Conservation (phyloP, 2,329 filamentous ascomycete species). For the Fusarium liriodendri region DNA sequence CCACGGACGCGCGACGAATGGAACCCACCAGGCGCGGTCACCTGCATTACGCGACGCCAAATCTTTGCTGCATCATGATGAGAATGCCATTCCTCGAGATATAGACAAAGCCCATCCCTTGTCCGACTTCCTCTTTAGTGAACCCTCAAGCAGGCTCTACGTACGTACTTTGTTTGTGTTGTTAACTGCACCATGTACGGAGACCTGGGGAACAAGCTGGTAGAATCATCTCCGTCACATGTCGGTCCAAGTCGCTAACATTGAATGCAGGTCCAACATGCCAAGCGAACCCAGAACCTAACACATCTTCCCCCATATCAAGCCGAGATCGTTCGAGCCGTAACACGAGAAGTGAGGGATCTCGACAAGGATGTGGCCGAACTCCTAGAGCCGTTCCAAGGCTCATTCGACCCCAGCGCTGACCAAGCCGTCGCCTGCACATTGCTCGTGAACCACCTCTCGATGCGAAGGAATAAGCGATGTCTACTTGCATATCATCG, state of each 20-base stretch:
- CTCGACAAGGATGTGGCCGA: slow-evolving; percentile 86
- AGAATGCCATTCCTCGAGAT: slow-evolving; percentile 12
- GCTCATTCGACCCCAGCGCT: slow-evolving; percentile 84
- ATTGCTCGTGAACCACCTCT: slow-evolving; percentile 91
- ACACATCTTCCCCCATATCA: slow-evolving; percentile 90
- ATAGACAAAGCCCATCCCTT: background rate
- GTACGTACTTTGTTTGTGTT: slow-evolving; percentile 2
- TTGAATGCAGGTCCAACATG: slow-evolving; percentile 81
- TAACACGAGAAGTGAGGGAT: slow-evolving; percentile 92
- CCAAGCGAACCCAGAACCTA: slow-evolving; percentile 92
- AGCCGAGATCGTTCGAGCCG: slow-evolving; percentile 86
- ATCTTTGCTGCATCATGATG: slow-evolving; percentile 14
- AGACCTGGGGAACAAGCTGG: slow-evolving; percentile 87
- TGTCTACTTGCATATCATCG: slow-evolving; percentile 95
- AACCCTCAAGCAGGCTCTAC: background rate
- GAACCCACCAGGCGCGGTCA: slow-evolving; percentile 27
- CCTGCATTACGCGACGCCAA: slow-evolving; percentile 26
- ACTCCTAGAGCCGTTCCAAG: slow-evolving; percentile 84
- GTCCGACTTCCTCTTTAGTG: background rate
- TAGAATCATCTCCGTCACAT: slow-evolving; percentile 49
- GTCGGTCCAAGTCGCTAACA: slow-evolving; percentile 9
- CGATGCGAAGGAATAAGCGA: slow-evolving; percentile 95
- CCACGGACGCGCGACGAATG: slow-evolving; percentile 20
- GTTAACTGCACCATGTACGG: slow-evolving; percentile 75
- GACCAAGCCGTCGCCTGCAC: slow-evolving; percentile 89